A percentile compares a stretch with the other conserved stretches of the same genome.
Evolutionary conservation across 495 filamentous ascomycete species (phyloP).

Genomic region (Podospora comata): DNA sequence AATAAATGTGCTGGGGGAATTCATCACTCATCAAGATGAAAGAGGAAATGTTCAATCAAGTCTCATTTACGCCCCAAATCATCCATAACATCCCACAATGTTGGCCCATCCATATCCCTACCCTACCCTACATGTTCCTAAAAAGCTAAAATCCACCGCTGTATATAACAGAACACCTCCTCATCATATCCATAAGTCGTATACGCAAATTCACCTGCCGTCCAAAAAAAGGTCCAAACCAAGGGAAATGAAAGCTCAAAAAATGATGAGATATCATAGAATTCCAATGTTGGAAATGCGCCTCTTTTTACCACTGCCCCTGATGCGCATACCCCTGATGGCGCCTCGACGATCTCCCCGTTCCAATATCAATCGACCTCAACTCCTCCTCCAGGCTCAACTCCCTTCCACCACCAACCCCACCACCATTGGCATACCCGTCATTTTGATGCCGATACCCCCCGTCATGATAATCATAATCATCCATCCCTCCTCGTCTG

Average conservation of each 20-base stretch:
- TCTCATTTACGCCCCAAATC: not conserved
- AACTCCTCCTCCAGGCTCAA: slow-evolving; percentile 74
- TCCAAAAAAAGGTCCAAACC: not conserved
- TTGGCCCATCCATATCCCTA: not conserved
- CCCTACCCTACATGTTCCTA: not conserved
- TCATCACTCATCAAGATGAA: too few relatives aligned
- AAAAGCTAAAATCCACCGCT: not conserved
- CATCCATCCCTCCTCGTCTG: slow-evolving; percentile 20
- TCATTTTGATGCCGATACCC: not conserved
- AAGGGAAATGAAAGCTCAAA: not conserved
- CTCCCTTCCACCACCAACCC: slow-evolving; percentile 25
- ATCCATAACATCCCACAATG: not conserved
- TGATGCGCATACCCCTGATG: slow-evolving; percentile 4
- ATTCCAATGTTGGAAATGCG: not conserved
- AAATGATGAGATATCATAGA: not conserved
- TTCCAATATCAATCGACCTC: slow-evolving; percentile 77
- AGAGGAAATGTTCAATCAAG: not conserved
- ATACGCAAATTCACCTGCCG: not conserved
- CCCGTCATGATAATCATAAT: slow-evolving; percentile 14
- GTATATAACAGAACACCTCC: not conserved
- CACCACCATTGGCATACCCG: slow-evolving; percentile 14
- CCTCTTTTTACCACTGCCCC: not conserved
- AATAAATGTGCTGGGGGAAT: too few relatives aligned
- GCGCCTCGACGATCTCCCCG: slow-evolving; percentile 36
- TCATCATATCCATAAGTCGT: not conserved